Evolutionary conservation across 495 filamentous ascomycete species (phyloP).

Genomic region (Jackrogersella minutella): DNA sequence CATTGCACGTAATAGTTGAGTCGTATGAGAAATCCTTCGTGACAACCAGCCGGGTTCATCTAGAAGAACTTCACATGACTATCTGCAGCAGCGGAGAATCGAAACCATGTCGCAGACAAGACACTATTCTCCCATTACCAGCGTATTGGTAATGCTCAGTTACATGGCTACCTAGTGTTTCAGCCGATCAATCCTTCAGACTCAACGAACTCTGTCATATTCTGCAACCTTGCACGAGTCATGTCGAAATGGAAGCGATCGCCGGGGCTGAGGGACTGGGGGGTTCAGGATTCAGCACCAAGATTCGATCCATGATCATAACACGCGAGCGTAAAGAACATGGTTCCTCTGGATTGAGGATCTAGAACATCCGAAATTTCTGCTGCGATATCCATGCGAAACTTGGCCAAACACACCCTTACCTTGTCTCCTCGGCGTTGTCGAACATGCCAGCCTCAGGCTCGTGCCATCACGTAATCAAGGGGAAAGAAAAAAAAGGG

Average conservation of each 20-base stretch:
- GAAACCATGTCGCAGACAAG: too few species aligned
- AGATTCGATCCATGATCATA: constrained; percentile 30
- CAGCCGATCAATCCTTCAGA: neutral
- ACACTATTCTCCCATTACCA: constrained; percentile 1
- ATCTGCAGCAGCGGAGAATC: too few species aligned
- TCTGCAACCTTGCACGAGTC: neutral
- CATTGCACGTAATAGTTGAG: too few species aligned
- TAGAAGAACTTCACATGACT: too few species aligned
- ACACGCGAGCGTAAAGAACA: neutral
- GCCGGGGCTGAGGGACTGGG: neutral
- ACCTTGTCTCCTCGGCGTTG: neutral
- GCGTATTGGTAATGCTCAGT: constrained; percentile 6
- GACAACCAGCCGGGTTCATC: too few species aligned
- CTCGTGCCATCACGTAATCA: neutral
- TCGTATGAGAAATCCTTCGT: too few species aligned
- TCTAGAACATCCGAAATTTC: constrained; percentile 3
- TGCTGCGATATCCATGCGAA: neutral
- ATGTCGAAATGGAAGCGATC: neutral
- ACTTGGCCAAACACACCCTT: neutral
- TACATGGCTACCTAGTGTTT: neutral
- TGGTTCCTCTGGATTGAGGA: neutral
- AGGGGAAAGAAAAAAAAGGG: constrained; percentile 7
- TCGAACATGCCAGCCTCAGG: neutral
- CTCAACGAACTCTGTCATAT: neutral
- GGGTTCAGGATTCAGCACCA: neutral